Base-by-base conservation (phyloP, 805 yeast species). In the Metschnikowia rubicola region DNA sequence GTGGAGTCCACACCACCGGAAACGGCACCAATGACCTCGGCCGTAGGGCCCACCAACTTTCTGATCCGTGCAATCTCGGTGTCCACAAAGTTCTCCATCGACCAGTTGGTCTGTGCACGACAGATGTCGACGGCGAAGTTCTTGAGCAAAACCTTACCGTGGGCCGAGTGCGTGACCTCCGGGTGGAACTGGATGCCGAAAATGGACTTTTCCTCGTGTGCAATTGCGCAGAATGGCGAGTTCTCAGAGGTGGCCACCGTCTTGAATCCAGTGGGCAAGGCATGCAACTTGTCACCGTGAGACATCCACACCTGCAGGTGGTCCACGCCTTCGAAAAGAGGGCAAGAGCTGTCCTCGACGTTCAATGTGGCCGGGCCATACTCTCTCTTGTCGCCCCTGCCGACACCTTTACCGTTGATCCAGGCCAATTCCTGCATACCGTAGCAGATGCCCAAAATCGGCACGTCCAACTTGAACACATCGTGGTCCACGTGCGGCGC, bases 1-100 rank as follows among this genome's bases (percentile, higher is more conserved):
- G 99, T 94, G 43, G 99, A 94, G 73, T 94, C 99, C 54, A 94
- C 99, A 77, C 99, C 99, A 63, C 99, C 99, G 44, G 97, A 89
- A 56, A 94, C 99, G 46, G 99, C 99, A 73, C 99, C 99, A 64
- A 94, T 94, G 55, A 94, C 99, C 74, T 94, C 98, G 48, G 97
- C 98, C 48, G 90, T 84, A 57, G 97, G 97, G 43, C 99, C 99
- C 58, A 94, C 97, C 56, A 92, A 76, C 44, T 80, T 78, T 70
- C 90, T 81, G 60, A 94, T 94, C 72, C 99, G 84, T 58, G 86
- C 83, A 62, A 94, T 91, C 77, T 94, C 99, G 55, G 97, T 89
- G 62, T 89, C 96, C 63, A 94, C 88, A 71, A 94, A 94, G 78
- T 94, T 94, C 74, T 86, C 88, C 99, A 94, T 94, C 48, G 92